phyloP scores from a whole-genome alignment of 768 basidiomycete genomes.

The Rubroboletus pulcherrimus region DNA sequence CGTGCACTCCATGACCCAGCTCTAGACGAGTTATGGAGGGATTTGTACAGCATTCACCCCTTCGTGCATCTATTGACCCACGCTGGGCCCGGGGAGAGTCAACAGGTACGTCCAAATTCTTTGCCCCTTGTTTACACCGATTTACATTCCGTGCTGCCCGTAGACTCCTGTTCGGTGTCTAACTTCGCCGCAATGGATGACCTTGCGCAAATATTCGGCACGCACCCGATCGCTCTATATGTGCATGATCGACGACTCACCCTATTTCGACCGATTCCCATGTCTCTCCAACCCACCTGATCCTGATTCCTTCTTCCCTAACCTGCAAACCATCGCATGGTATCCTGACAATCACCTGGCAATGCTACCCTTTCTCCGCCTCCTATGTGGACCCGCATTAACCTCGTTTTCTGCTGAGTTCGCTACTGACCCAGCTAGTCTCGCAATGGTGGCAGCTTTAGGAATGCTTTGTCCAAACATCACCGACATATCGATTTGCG shows the following conservation, averaged over 20 bases:
- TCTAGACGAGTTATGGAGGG: constrained; percentile 24
- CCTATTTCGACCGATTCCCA: constrained; percentile 3
- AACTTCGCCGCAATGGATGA: constrained; percentile 13
- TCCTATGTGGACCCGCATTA: constrained; percentile 23
- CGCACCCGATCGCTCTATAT: constrained; percentile 20
- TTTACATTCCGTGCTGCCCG: neutral
- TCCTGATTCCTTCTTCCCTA: constrained; percentile 19
- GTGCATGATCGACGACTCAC: constrained; percentile 19
- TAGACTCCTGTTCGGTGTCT: neutral
- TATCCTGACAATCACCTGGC: constrained; percentile 17
- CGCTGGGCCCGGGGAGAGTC: neutral
- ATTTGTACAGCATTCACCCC: constrained; percentile 21
- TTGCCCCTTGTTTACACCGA: too few species aligned
- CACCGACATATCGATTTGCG: constrained; percentile 15
- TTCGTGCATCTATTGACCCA: constrained; percentile 17
- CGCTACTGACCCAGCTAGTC: constrained; percentile 13
- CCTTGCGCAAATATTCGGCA: constrained; percentile 18
- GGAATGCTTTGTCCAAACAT: constrained; percentile 20
- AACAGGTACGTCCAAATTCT: constrained; percentile 9
- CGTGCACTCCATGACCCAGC: constrained; percentile 20
- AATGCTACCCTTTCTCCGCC: constrained; percentile 21
- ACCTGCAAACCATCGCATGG: constrained; percentile 21
- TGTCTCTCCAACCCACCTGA: constrained; percentile 16
- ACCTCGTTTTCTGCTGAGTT: constrained; percentile 20
- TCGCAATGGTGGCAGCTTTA: constrained; percentile 10